A percentile compares a stretch with the other conserved stretches of the same genome.
These are phyloP conservation scores for Scedosporium boydii DNA, from an alignment of 2,329 filamentous ascomycete genomes.

Conservation along the genomic window DNA sequence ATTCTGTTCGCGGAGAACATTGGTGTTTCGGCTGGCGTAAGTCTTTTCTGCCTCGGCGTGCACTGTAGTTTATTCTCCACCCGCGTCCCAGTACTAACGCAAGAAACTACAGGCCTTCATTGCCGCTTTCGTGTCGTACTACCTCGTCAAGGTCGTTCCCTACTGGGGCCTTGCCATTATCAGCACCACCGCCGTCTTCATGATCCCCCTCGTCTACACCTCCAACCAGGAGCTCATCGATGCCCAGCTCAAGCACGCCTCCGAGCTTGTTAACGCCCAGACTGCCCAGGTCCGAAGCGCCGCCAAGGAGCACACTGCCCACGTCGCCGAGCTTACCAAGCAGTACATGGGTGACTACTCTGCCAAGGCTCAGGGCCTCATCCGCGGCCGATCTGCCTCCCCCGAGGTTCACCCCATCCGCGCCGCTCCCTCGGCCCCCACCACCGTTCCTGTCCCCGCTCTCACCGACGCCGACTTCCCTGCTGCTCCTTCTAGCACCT, in stretches of 20 bases:
- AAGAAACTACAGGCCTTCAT: conserved; percentile 39
- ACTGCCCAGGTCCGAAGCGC: conserved; percentile 52
- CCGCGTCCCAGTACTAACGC: neutral
- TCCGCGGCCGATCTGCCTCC: conserved; percentile 39
- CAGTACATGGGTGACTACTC: conserved; percentile 60
- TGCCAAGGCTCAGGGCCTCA: conserved; percentile 55
- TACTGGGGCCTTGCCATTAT: conserved; percentile 60
- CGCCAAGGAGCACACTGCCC: conserved; percentile 54
- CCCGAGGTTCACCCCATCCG: conserved; percentile 27
- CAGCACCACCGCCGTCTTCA: conserved; percentile 48
- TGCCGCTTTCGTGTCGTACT: conserved; percentile 55
- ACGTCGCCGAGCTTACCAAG: conserved; percentile 55
- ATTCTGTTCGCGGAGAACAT: conserved; percentile 62
- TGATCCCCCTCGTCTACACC: conserved; percentile 54
- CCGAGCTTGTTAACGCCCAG: conserved; percentile 50
- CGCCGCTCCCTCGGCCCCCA: conserved; percentile 23
- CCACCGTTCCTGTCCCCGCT: conserved; percentile 19
- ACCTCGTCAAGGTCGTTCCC: conserved; percentile 59
- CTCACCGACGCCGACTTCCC: conserved; percentile 15
- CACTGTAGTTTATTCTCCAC: neutral
- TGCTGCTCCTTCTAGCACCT: neutral
- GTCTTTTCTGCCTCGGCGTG: conserved; percentile 17
- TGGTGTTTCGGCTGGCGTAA: conserved; percentile 47
- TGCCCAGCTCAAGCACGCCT: conserved; percentile 46
- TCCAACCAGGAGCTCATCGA: conserved; percentile 64